Base-by-base conservation (phyloP, 805 yeast genomes). In the Zygoascus ofunaensis region DNA sequence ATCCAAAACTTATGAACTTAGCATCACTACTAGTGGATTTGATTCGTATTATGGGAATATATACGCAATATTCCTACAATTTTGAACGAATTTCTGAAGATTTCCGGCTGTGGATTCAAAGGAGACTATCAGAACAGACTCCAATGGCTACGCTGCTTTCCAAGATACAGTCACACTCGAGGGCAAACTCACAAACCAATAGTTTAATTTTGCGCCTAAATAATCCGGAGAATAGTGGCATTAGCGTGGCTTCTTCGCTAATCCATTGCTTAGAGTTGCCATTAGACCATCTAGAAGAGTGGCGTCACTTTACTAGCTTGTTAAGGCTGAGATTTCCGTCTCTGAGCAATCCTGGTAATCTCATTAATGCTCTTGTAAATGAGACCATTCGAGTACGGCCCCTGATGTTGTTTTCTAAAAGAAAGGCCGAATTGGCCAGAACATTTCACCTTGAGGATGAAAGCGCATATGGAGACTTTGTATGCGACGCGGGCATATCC, bases 241-340 rank as follows among this genome's bases (percentile, higher is more conserved):
- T n/a, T n/a, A n/a, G n/a, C n/a, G n/a, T n/a, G n/a, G 28, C 52
- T 20, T 21, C 42, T 20, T 38, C 44, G 18, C 45, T 50, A 8
- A 24, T 48, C 7, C 50, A 46, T 12, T 57, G 56, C 39, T 34
- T 57, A 39, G 34, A 38, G 17, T 38, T 51, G 26, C 61, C 61
- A 10, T 39, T 55, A 18, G 34, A 32, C 7, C 49, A 55, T 4
- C 36, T 56, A 21, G 33, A 41, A 8, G 46, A 45, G 15, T 52
- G 49, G 24, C 28, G 36, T 7, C 39, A 30, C 14, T 49, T 52
- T 36, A 54, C 54, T 41, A 24, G 34, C 35, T 23, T 34, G 41
- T 24, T 47, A 23, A 21, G 45, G 5, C 17, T 37, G 12, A n/a
- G 22, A 8, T 20, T 42, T 10, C 49, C 48, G 12, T 18, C 38